Percentiles rank a stretch among this genome's conserved stretches.
phyloP scores from a whole-genome alignment of 306 rosid genomes.

The Medicago arabica region DNA sequence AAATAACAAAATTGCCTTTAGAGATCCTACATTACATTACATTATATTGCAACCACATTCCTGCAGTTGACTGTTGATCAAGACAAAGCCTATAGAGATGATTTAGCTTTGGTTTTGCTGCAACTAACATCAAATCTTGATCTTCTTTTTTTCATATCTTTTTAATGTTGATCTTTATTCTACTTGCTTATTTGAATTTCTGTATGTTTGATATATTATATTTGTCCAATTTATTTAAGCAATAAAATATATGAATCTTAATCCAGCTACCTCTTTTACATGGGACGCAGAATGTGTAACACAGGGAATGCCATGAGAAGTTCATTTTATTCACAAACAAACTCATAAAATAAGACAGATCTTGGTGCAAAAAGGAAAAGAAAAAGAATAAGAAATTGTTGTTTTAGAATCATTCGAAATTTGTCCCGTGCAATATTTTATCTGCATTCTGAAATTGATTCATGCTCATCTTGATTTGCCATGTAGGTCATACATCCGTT shows the following conservation, averaged over 20 bases:
- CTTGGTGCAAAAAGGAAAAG: neutral
- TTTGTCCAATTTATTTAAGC: neutral
- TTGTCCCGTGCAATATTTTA: conserved; percentile 9
- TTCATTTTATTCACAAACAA: neutral
- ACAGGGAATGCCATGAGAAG: neutral
- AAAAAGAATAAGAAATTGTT: neutral
- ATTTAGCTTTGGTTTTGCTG: conserved; percentile 31
- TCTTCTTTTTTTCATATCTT: conserved; percentile 12
- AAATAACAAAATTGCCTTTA: conserved; percentile 22
- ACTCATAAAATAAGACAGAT: neutral
- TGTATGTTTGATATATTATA: neutral
- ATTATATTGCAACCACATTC: conserved; percentile 7
- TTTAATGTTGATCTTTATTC: conserved; percentile 11
- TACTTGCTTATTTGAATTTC: neutral
- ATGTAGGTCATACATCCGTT: conserved; percentile 83
- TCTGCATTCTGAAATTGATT: conserved; percentile 28
- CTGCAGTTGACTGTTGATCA: conserved; percentile 32
- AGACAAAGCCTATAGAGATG: conserved; percentile 24
- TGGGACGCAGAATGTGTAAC: neutral
- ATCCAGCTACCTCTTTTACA: neutral
- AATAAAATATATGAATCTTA: neutral
- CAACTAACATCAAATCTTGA: conserved; percentile 10
- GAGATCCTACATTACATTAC: conserved; percentile 19
- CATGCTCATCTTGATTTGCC: conserved; percentile 30
- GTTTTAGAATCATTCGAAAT: conserved; percentile 16